These are phyloP conservation scores for Rheum nobile DNA, from an alignment of 148 eudicot genomes.

Conservation along the genomic window DNA sequence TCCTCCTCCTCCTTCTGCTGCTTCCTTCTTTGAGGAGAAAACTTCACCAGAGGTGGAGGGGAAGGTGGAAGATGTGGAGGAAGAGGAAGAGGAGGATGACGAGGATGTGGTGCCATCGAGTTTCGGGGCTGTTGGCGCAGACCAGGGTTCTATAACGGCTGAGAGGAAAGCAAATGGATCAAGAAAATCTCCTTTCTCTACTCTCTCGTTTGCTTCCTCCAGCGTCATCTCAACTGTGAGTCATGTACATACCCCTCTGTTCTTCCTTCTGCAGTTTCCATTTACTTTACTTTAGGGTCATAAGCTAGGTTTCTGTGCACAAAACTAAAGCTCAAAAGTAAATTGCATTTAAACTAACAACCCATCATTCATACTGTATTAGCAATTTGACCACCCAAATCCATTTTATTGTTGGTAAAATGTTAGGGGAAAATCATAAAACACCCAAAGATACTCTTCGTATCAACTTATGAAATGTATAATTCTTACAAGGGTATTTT, in stretches of 20 bases:
- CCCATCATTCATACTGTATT: neutral
- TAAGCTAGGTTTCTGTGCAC: neutral
- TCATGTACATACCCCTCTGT: conserved; percentile 1
- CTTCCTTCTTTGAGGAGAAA: conserved; percentile 20
- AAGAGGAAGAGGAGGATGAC: conserved; percentile 41
- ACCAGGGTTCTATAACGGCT: conserved; percentile 22
- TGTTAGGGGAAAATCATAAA: neutral
- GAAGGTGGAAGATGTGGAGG: conserved; percentile 31
- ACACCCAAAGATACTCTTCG: neutral
- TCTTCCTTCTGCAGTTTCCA: neutral
- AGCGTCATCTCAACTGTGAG: conserved; percentile 50
- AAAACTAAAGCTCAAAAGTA: neutral
- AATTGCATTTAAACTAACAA: neutral
- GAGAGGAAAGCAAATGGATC: conserved; percentile 23
- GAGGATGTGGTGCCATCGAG: conserved; percentile 58
- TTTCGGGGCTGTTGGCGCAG: conserved; percentile 52
- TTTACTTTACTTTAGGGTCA: neutral
- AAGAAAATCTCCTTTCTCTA: conserved; percentile 60
- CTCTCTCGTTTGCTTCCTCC: conserved; percentile 50
- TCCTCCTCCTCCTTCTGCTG: conserved; percentile 16
- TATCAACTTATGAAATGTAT: neutral
- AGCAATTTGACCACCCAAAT: neutral
- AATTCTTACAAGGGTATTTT: neutral
- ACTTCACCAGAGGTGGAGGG: conserved; percentile 18
- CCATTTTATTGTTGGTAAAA: neutral